A percentile compares a stretch with the other conserved stretches of the same genome.
Evolutionary conservation across 495 filamentous ascomycete species (phyloP).

Genomic region (Annulohypoxylon maeteangense): DNA sequence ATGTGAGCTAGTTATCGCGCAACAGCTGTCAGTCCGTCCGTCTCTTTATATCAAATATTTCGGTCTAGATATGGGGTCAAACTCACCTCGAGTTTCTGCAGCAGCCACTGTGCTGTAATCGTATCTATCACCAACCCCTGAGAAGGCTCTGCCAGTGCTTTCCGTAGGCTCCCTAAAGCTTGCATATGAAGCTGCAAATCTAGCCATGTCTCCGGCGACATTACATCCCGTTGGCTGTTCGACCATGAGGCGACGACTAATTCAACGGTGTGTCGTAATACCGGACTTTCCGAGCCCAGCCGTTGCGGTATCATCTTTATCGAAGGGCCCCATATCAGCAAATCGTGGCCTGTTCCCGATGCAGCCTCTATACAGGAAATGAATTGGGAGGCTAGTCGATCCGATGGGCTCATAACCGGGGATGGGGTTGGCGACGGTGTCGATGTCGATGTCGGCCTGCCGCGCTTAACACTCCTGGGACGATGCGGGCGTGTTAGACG

Average conservation of each 20-base stretch:
- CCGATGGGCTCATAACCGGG: slow-evolving; percentile 30
- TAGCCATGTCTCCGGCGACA: slow-evolving; percentile 40
- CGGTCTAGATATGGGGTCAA: not conserved
- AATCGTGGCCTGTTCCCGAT: slow-evolving; percentile 41
- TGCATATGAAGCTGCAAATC: slow-evolving; percentile 42
- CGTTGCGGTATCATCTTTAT: slow-evolving; percentile 42
- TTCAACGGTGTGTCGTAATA: slow-evolving; percentile 38
- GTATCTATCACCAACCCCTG: slow-evolving; percentile 31
- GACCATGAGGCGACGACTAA: slow-evolving; percentile 39
- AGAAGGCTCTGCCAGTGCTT: slow-evolving; percentile 38
- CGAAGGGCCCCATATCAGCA: slow-evolving; percentile 42
- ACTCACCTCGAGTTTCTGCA: slow-evolving; percentile 48
- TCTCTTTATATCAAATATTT: not conserved
- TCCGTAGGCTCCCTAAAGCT: slow-evolving; percentile 42
- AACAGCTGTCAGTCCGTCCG: slow-evolving; percentile 19
- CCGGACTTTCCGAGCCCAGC: slow-evolving; percentile 28
- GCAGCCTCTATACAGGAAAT: slow-evolving; percentile 35
- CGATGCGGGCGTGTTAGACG: slow-evolving; percentile 27
- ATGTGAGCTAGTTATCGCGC: slow-evolving; percentile 36
- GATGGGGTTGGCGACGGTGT: slow-evolving; percentile 27
- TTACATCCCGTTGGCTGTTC: slow-evolving; percentile 39
- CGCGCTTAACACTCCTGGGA: not conserved
- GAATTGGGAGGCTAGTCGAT: slow-evolving; percentile 35
- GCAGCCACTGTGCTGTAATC: slow-evolving; percentile 41
- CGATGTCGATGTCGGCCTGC: slow-evolving; percentile 1